Conservation (phyloP, 2,329 filamentous ascomycete genomes). For the Colletotrichum kahawae region DNA sequence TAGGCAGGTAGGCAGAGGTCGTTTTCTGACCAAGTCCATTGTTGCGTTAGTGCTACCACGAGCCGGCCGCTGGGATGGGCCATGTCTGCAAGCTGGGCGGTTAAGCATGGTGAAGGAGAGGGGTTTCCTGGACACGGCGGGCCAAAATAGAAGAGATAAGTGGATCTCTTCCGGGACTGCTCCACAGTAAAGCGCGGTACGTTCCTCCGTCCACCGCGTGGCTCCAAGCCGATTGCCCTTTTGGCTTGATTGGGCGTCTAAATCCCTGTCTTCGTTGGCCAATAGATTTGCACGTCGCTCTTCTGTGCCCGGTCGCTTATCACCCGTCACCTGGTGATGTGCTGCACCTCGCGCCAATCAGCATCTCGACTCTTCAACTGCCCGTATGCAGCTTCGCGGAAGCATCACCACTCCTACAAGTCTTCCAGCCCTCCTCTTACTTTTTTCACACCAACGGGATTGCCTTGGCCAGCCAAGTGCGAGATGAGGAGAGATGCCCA, state of each 20-base stretch:
- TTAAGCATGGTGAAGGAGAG: conserved; percentile 22
- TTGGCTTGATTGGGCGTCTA: conserved; percentile 19
- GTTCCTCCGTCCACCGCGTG: not conserved
- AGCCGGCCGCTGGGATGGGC: conserved; percentile 17
- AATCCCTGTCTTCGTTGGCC: conserved; percentile 10
- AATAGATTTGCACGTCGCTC: not conserved
- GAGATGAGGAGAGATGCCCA: conserved; percentile 10
- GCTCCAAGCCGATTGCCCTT: conserved; percentile 1
- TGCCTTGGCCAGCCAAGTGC: not conserved
- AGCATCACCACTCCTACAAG: conserved; percentile 15
- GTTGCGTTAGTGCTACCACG: conserved; percentile 15
- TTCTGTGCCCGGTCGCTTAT: conserved; percentile 16
- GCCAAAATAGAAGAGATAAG: conserved; percentile 17
- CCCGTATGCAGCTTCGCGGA: conserved; percentile 11
- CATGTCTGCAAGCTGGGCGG: conserved; percentile 20
- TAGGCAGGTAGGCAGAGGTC: not conserved
- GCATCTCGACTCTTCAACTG: not conserved
- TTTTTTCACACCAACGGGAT: not conserved
- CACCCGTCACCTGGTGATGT: conserved; percentile 22
- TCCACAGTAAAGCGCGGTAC: not conserved
- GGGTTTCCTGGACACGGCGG: conserved; percentile 3
- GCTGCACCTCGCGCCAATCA: conserved; percentile 15
- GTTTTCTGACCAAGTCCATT: not conserved
- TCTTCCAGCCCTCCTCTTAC: conserved; percentile 6
- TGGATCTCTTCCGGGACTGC: not conserved